Evolutionary conservation across 1,284 basidiomycete species (phyloP).

Genomic region (Salmacisia buchloeana): DNA sequence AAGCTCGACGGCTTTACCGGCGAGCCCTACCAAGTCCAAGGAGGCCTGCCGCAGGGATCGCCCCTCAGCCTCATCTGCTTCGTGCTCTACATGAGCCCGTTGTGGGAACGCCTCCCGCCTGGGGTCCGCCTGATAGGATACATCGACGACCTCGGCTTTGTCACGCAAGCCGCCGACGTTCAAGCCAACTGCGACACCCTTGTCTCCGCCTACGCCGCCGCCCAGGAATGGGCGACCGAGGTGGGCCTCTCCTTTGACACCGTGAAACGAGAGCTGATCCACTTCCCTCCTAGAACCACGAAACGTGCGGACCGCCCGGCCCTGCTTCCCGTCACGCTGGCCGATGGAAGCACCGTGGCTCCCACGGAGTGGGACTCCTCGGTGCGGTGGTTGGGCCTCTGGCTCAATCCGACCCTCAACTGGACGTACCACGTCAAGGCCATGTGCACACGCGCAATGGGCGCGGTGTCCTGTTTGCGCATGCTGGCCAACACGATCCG

Average conservation of each 20-base stretch:
- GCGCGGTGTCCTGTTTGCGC: background rate
- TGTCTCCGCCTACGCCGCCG: background rate
- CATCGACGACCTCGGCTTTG: no score
- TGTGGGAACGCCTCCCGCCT: background rate
- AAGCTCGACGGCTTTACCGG: background rate
- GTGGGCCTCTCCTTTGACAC: no score
- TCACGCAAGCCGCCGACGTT: no score
- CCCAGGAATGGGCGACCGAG: background rate
- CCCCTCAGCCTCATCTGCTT: background rate
- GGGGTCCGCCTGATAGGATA: no score
- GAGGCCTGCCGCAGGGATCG: background rate
- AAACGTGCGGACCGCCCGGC: no score
- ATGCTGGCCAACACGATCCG: background rate
- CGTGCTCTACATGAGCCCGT: no score
- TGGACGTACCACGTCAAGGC: background rate
- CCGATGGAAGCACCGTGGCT: background rate
- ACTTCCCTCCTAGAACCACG: background rate
- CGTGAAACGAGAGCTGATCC: background rate
- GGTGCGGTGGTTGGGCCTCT: background rate
- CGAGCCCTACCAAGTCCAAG: background rate
- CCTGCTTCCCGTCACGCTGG: background rate
- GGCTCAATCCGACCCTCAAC: background rate
- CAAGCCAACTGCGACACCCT: background rate
- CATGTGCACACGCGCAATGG: no score
- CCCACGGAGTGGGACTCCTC: background rate